phyloP scores from a whole-genome alignment of 495 filamentous ascomycete genomes.

The Podospora conica region DNA sequence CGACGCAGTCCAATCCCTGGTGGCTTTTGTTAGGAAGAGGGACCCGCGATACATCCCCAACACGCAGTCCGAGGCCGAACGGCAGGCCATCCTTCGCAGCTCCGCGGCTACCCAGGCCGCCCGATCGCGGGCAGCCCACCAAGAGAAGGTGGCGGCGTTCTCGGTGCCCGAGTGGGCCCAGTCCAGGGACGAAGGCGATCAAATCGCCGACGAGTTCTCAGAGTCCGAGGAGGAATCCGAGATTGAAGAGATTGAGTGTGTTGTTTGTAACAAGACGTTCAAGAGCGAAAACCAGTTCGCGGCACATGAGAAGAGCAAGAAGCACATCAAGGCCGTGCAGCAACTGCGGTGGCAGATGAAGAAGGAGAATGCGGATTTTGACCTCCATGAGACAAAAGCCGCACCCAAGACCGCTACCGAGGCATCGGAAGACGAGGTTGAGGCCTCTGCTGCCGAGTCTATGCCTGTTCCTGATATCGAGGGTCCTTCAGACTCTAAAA shows the following conservation, averaged over 20 bases:
- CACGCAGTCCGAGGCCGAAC: constrained; percentile 66
- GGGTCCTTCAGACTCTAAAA: background rate
- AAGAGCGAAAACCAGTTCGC: constrained; percentile 89
- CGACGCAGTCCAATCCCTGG: constrained; percentile 79
- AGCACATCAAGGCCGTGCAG: constrained; percentile 79
- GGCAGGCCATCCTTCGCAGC: constrained; percentile 72
- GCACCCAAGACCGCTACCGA: constrained; percentile 3
- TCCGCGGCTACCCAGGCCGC: constrained; percentile 80
- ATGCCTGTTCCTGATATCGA: background rate
- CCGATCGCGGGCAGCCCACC: constrained; percentile 71
- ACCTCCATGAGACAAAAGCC: constrained; percentile 37
- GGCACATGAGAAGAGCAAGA: constrained; percentile 94
- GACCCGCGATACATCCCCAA: constrained; percentile 73
- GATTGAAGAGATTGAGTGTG: constrained; percentile 71
- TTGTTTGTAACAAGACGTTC: constrained; percentile 87
- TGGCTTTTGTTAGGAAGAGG: constrained; percentile 86
- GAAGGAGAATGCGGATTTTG: constrained; percentile 58
- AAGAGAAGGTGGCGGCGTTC: constrained; percentile 58
- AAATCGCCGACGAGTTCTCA: constrained; percentile 33
- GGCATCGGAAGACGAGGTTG: constrained; percentile 13
- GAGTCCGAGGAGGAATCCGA: constrained; percentile 52
- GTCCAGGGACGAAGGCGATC: constrained; percentile 40
- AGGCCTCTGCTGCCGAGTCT: background rate
- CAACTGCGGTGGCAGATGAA: constrained; percentile 77
- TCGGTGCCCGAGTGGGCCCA: constrained; percentile 74